Evolutionary conservation across 75 land plant species (phyloP).

Genomic region (Pseudotsuga menziesii): DNA sequence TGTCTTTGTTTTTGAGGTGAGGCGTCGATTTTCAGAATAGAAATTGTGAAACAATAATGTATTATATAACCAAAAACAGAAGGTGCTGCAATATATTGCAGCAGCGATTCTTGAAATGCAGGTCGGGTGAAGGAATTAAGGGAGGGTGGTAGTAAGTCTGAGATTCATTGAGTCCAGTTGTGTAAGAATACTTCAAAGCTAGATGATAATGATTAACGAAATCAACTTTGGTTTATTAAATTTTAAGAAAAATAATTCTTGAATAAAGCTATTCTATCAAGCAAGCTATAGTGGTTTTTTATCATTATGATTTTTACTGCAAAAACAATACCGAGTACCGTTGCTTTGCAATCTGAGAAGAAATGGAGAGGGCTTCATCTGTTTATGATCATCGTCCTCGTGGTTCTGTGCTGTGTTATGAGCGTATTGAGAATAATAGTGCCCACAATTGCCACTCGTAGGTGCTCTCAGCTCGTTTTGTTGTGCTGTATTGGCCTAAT

Average conservation of each 20-base stretch:
- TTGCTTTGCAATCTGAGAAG: background rate
- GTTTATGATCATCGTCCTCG: background rate
- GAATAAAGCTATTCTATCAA: too few relatives aligned
- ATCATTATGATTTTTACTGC: background rate
- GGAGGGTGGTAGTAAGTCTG: background rate
- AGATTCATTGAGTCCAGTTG: background rate
- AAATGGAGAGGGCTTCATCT: slow-evolving; percentile 6
- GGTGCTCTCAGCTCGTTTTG: background rate
- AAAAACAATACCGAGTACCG: too few relatives aligned
- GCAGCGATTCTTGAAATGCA: background rate
- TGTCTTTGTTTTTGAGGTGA: too few relatives aligned
- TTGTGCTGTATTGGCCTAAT: background rate
- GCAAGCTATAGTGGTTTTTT: background rate
- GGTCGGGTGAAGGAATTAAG: background rate
- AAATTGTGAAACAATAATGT: background rate
- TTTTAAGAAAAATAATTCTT: too few relatives aligned
- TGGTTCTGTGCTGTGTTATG: background rate
- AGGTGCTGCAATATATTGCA: background rate
- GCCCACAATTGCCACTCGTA: background rate
- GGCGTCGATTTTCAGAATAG: background rate
- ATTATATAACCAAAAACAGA: background rate
- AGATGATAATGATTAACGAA: too few relatives aligned
- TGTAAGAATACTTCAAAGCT: too few relatives aligned
- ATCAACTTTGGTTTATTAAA: too few relatives aligned
- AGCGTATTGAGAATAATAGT: background rate